These are phyloP conservation scores for Pestalotiopsis fici DNA, from an alignment of 2,329 filamentous ascomycete genomes.

Conservation along the genomic window DNA sequence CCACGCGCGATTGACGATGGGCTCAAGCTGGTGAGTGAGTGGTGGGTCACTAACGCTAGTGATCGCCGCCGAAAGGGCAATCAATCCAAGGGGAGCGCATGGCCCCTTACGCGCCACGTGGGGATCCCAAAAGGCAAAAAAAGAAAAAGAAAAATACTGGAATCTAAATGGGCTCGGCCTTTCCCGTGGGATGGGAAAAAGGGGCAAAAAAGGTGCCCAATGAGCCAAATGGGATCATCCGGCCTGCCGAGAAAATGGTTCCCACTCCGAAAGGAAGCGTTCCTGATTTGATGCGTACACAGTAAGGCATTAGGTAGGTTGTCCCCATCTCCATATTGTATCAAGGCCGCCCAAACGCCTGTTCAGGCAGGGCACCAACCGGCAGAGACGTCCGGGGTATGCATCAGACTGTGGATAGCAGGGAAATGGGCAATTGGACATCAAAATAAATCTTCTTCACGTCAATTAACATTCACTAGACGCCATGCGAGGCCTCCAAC, in stretches of 20 bases:
- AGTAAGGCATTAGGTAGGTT: no score
- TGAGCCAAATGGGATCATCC: not conserved
- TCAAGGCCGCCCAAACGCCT: not conserved
- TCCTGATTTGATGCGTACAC: no score
- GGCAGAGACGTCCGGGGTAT: not conserved
- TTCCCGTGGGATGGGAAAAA: not conserved
- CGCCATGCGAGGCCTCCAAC: not conserved
- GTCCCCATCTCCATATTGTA: not conserved
- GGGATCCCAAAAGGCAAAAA: not conserved
- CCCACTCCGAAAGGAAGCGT: not conserved
- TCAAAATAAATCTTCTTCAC: not conserved
- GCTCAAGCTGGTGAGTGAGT: not conserved
- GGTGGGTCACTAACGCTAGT: not conserved
- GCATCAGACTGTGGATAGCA: not conserved
- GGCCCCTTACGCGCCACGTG: not conserved
- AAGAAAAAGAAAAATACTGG: not conserved
- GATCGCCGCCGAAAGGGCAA: not conserved
- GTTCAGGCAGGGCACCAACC: not conserved
- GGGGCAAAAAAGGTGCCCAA: not conserved
- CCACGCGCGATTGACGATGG: no score
- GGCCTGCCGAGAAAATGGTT: not conserved
- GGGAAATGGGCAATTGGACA: not conserved
- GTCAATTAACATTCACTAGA: not conserved
- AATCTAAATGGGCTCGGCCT: conserved; percentile 3
- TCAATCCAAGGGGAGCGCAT: not conserved